Conservation (phyloP, 768 basidiomycete genomes). For the Podaxis sp. region DNA sequence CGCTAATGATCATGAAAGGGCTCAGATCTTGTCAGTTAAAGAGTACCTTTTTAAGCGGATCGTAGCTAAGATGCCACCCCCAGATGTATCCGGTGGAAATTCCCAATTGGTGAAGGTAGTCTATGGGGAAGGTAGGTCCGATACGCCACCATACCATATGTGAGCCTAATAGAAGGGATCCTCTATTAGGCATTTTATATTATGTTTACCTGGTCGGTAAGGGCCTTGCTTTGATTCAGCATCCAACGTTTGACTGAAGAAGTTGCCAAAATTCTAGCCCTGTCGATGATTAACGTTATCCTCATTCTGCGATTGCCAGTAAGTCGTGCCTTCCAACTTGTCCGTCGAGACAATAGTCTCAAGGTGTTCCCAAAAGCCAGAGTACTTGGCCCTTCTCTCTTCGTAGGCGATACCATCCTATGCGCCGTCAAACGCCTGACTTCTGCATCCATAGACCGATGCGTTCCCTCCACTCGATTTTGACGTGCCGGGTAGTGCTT, state of each 20-base stretch:
- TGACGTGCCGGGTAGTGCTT: slow-evolving; percentile 7
- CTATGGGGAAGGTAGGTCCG: slow-evolving; percentile 9
- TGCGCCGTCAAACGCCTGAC: background rate
- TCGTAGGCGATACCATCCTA: background rate
- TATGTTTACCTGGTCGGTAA: slow-evolving; percentile 13
- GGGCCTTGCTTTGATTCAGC: background rate
- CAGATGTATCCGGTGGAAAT: slow-evolving; percentile 7
- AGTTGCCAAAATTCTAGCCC: background rate
- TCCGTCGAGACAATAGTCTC: background rate
- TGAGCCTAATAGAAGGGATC: background rate
- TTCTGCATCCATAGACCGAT: background rate
- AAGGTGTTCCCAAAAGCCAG: background rate
- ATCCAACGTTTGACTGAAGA: too few relatives aligned
- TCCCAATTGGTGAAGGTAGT: slow-evolving; percentile 10
- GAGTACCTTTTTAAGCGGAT: too few relatives aligned
- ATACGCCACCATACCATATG: too few relatives aligned
- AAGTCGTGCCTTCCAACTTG: background rate
- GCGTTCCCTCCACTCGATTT: slow-evolving; percentile 10
- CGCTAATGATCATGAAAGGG: slow-evolving; percentile 10
- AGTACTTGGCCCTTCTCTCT: background rate
- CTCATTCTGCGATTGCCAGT: background rate
- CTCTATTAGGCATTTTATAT: slow-evolving; percentile 3
- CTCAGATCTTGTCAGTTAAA: slow-evolving; percentile 6
- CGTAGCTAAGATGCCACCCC: background rate
- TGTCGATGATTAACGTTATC: slow-evolving; percentile 1